Base-by-base conservation (phyloP, 148 eudicot genomes). In the Rhododendron williamsianum region DNA sequence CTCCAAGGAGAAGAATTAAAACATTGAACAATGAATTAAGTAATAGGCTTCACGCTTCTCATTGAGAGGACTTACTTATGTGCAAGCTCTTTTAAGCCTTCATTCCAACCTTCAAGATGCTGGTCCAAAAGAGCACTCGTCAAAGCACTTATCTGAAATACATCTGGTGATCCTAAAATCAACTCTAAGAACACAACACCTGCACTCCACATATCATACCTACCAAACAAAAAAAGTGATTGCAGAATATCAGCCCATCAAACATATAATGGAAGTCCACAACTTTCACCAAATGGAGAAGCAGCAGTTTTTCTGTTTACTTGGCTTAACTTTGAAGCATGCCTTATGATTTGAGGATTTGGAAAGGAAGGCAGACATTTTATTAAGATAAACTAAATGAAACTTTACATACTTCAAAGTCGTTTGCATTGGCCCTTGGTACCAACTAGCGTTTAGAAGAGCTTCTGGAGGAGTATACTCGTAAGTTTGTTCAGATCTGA, bases 141-240 rank as follows among this genome's bases (percentile, higher is more conserved):
- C 77, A 90, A 82, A 79, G 95, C 81, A 85, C 91, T 95, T 90
- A 96, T 93, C 91, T 95, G 96, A 83, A 96, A 95, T 87, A 95
- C 98, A 90, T 96, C 95, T 73, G 99, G 98, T 54, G 99, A 95
- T 80, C 99, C 99, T 87, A 95, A 89, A 46, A 95, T 89, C 90
- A 96, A 79, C 91, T 96, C 99, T 87, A 96, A 87, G 87, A 95
- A 90, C 71, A 96, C 95, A 83, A 95, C 99, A 65, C 98, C 99
- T 76, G 94, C 95, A 85, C 99, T 96, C 99, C 99, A 96, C 97
- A 93, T 94, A 87, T 96, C 99, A 88, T 96, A 96, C 96, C 99
- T 96, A 88, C 82, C 41, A 84, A 76, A 88, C 46, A 89, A 46
- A 87, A 38, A 41, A 45, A 80, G 35, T 38, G 76, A 16, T 46